Base-by-base conservation (phyloP, 83 land plant genomes). In the Thuja plicata region DNA sequence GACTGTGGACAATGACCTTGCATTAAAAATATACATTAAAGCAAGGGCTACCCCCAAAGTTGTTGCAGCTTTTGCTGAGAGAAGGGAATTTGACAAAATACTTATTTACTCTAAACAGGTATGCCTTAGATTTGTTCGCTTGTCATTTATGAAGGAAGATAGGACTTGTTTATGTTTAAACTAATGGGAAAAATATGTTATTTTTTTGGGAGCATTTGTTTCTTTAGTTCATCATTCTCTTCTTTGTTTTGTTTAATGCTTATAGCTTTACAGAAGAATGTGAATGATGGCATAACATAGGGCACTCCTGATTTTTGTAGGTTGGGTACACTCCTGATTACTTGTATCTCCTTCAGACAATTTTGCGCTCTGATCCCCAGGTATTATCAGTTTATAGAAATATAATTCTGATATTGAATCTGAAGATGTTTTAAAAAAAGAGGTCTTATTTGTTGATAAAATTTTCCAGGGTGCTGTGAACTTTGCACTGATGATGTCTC, bases 71-170 rank as follows among this genome's bases (percentile, higher is more conserved):
- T 98, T 98, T 96, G 99, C 99, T 85, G 99, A 98, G 86, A 86
- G 98, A 76, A 88, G 98, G 78, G 99, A 98, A 89, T 98, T 98
- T 90, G 99, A 98, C 90, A 98, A 98, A 87, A 98, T 98, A 85
- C 91, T 98, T 43, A 94, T 98, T 74, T 98, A 98, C 95, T 98
- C 99, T 35, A 98, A 98, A 92, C 99, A 98, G 97, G 99, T 98
- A 89, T 46, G n/a, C 41, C 40, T 70, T 74, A 5, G 34, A 24
- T 43, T 54, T 13, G 55, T 89, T 48, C 21, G 19, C 10, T 46
- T 41, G 2, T 89, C 27, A 35, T 40, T 48, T 54, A 32, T 83
- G 41, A 34, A 35, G 37, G 30, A 84, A 84, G 57, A 52, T 40
- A 37, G 19, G 34, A 15, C 16, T 32, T 84, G 57, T 46, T 84